Evolutionary conservation across 495 filamentous ascomycete genomes (phyloP).

Genomic region (Cercophora samala): DNA sequence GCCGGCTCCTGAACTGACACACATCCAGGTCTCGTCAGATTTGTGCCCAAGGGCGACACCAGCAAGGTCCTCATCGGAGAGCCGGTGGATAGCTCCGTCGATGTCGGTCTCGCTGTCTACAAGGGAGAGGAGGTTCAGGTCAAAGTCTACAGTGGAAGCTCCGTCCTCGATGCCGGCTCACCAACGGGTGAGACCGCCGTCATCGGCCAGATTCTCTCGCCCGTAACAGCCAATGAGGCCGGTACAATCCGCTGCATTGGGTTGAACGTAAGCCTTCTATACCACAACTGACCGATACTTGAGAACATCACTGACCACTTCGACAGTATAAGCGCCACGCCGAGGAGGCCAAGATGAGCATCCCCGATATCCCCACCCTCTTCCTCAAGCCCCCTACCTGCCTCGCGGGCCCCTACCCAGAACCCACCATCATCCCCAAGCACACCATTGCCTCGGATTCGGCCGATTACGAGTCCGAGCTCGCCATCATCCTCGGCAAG

Average conservation of each 20-base stretch:
- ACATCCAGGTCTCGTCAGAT: constrained; percentile 55
- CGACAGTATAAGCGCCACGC: constrained; percentile 48
- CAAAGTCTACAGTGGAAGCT: constrained; percentile 53
- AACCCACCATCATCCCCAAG: constrained; percentile 48
- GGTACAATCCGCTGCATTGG: constrained; percentile 47
- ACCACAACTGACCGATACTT: constrained; percentile 5
- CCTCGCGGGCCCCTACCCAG: constrained; percentile 42
- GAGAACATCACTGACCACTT: neutral
- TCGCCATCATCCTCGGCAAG: constrained; percentile 48
- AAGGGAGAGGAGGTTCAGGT: constrained; percentile 55
- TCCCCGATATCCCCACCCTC: constrained; percentile 44
- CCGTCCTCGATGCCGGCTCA: constrained; percentile 51
- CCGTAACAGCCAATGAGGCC: constrained; percentile 47
- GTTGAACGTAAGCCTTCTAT: constrained; percentile 39
- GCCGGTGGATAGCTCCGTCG: constrained; percentile 49
- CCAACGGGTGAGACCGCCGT: constrained; percentile 48
- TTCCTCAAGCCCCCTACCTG: constrained; percentile 45
- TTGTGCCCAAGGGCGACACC: constrained; percentile 52
- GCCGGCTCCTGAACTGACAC: neutral
- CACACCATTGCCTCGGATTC: constrained; percentile 39
- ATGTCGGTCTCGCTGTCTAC: constrained; percentile 54
- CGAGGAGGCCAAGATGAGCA: constrained; percentile 43
- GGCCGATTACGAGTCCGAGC: constrained; percentile 47
- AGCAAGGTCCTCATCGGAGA: constrained; percentile 55
- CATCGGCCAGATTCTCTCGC: constrained; percentile 55